Evolutionary conservation across 2,329 filamentous ascomycete species (phyloP), one percentile per base, ranked within the genome.

Genomic region (Aspergillus sp.): DNA sequence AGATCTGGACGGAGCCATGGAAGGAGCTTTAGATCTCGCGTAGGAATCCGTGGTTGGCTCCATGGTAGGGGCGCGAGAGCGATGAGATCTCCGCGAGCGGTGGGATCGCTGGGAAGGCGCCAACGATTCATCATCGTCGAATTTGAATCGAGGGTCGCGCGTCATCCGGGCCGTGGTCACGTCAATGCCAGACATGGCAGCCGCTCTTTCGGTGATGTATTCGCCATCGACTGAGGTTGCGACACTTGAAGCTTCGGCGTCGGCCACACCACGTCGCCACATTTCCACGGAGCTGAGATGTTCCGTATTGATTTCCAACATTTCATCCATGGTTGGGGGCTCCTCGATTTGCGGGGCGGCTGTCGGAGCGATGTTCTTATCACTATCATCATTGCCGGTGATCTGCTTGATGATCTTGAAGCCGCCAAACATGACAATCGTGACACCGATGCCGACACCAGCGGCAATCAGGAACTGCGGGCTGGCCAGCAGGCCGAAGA

Each of bases 371-470:
- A 11, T 27, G 10, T 29, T 38, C 27, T 38, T 38, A 5, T 29
- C 36, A 12, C 10, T 38, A 31, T 46, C 46, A 40, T 49, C 43
- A 33, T 43, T 45, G 29, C 50, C 47, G 33, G 56, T 49, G 53
- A 97, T 88, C 56, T 83, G 85, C 75, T 96, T 94, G 69, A 98
- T 83, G 64, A 98, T 96, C 71, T 95, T 97, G 79, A 89, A 97
- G 5, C 93, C 91, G 42, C 93, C 93, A 47, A 98, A 88, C 65
- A 93, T 90, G 57, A 98, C 88, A 7, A 97, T 83, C 0, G 93
- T 97, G n/a, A 95, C 84, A 10, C 93, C 93, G 0, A 95, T 83
- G 1, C 87, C 88, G 10, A 95, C 82, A 35, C 90, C 88, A 1
- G 88, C 89, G 4, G 90, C 90, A 57, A 98, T 95, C 50, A 96